phyloP scores from a whole-genome alignment of 2,329 filamentous ascomycete species.

The Aspergillus hiratsukae region DNA sequence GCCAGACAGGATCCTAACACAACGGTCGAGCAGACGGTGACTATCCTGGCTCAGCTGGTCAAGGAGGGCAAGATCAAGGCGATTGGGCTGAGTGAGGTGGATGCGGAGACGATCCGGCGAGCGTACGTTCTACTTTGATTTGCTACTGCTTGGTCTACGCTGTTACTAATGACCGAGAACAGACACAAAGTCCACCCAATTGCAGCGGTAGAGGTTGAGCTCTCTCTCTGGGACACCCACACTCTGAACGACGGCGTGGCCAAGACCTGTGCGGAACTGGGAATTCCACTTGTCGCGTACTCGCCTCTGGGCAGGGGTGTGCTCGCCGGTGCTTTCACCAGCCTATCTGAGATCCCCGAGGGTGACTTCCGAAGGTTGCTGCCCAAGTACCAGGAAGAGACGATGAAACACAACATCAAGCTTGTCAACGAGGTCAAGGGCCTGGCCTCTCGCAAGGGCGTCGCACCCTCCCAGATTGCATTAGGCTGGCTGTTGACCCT shows the following conservation, averaged over 20 bases:
- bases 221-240: constrained; percentile 54
- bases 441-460: constrained; percentile 43
- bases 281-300: constrained; percentile 57
- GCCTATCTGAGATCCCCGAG: constrained; percentile 43
- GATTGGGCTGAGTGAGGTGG: constrained; percentile 42
- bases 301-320: constrained; percentile 57
- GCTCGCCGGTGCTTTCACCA: constrained; percentile 48
- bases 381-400: constrained; percentile 49
- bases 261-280: constrained; percentile 50
- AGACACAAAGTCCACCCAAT: constrained; percentile 52
- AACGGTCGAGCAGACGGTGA: constrained; percentile 46
- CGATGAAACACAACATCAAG: constrained; percentile 48
- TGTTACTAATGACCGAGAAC: neutral
- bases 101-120: constrained; percentile 42
- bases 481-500: constrained; percentile 47
- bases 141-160: neutral
- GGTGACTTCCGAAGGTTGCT: constrained; percentile 42
- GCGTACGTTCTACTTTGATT: constrained; percentile 27
- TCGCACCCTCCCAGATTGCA: constrained; percentile 45
- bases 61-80: constrained; percentile 43
- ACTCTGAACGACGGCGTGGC: constrained; percentile 57
- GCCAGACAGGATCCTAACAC: constrained; percentile 53
- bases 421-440: constrained; percentile 44
- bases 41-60: constrained; percentile 35
- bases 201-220: constrained; percentile 57